Percentiles rank a stretch among this genome's conserved stretches.
phyloP scores from a whole-genome alignment of 768 basidiomycete species.

The Suillus discolor region DNA sequence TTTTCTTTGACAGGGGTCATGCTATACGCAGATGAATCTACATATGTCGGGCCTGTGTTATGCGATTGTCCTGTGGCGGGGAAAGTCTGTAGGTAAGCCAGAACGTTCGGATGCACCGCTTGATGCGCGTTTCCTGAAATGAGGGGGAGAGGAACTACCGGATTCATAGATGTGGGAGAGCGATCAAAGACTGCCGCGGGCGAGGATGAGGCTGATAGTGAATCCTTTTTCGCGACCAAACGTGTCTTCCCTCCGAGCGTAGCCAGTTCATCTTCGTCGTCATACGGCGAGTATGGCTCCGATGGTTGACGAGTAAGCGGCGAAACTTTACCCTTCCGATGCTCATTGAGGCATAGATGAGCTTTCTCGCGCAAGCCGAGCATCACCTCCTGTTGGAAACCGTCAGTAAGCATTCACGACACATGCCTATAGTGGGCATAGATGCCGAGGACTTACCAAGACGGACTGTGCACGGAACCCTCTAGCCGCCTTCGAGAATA shows the following conservation, averaged over 20 bases:
- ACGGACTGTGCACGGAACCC: constrained; percentile 69
- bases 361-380: constrained; percentile 64
- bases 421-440: neutral
- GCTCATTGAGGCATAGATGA: constrained; percentile 64
- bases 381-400: constrained; percentile 57
- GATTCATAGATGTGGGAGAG: constrained; percentile 72
- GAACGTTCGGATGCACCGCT: constrained; percentile 60
- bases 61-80: constrained; percentile 27
- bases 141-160: constrained; percentile 71
- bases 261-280: constrained; percentile 65
- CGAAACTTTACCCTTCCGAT: constrained; percentile 56
- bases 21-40: constrained; percentile 26
- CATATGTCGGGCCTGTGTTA: constrained; percentile 26
- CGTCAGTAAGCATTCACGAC: neutral
- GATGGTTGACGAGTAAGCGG: constrained; percentile 39
- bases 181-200: constrained; percentile 46
- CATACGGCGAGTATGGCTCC: constrained; percentile 46
- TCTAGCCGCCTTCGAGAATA: constrained; percentile 69
- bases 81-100: constrained; percentile 73
- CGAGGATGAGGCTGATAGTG: constrained; percentile 50
- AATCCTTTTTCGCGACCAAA: constrained; percentile 62
- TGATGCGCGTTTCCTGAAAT: constrained; percentile 47
- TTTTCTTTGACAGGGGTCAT: constrained; percentile 26
- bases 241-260: constrained; percentile 69
- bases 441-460: constrained; percentile 44